Base-by-base conservation (phyloP, 2,329 filamentous ascomycete species). In the Lachnellula subtilissima region DNA sequence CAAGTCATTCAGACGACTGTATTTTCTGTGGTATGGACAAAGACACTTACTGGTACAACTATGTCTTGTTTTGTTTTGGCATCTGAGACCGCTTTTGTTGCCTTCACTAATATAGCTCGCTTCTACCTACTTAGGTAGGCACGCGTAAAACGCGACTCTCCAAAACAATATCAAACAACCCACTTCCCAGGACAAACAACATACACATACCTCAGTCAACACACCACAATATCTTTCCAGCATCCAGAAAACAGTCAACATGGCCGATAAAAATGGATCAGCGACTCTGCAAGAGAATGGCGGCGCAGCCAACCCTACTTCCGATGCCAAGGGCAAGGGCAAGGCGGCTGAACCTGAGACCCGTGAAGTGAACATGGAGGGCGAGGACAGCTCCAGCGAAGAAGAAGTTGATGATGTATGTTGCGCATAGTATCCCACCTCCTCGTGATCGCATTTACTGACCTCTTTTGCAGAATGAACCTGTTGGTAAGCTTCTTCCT, bases 281-380 rank as follows among this genome's bases (percentile, higher is more conserved):
- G 69, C 69, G 58, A 70, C 23, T 14, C 45, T 72, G 60, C 70
- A 68, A 62, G 66, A 70, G 65, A 69, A 68, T 49, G 54, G 59
- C 39, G 60, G 58, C 46, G 54, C 71, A 60, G 71, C 80, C 61
- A 72, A 77, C 19, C 23, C 50, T 60, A 69, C 73, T 59, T 71
- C 76, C 59, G 79, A 84, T 68, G 76, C 78, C 73, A 96, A 96
- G 81, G 90, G 89, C 75, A 96, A 96, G 81, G 91, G 91, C 77
- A 96, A 96, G 80, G 86, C 83, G 42, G 75, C 56, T 59, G 70
- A 74, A 51, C 72, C 73, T 53, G 72, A 73, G 53, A 74, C 73
- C 43, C 76, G 84, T 63, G 84, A 88, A 65, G 75, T 83, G 69
- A 79, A 80, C 69, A 88, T 91, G 82, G 88, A 87, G 46, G 87